Evolutionary conservation across 2,329 filamentous ascomycete species (phyloP), one percentile per base, ranked within the genome.

Genomic region (Aulographum hederae): DNA sequence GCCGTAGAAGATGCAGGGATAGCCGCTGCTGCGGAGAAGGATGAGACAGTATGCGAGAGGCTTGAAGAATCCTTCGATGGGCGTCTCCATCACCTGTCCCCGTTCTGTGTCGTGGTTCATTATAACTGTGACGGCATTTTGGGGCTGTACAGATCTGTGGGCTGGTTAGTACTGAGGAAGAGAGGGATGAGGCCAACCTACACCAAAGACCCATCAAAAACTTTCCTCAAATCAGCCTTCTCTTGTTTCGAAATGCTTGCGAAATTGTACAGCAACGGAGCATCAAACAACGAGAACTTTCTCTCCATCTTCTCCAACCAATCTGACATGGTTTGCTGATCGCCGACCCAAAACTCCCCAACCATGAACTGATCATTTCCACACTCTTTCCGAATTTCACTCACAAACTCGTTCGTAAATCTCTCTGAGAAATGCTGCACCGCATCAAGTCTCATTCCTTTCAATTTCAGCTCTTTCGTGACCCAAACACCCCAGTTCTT

Each of bases 41-140:
- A 81, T 79, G 28, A 82, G 60, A 1, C 73, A 57, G 48, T 82
- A 80, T 10, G 75, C 78, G 12, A 81, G 58, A 0, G 73, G 65
- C 48, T 79, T 79, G 57, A 82, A 78, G 53, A 67, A 73, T 17
- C 61, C 58, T 34, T 69, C 63, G 26, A 82, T 67, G 2, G 66
- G 65, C 1, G 70, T 67, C 41, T 67, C 70, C 27, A 74, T 58
- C 1, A 69, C 64, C 47, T 77, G 73, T 19, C 70, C 69, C 20
- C 65, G 57, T 50, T 72, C 55, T 0, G 75, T 80, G 46, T 81
- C 76, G 52, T 80, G 76, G 49, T 78, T 80, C 51, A 69, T 70
- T 1, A 80, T 73, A 4, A 79, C 62, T 0, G 74, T 79, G 8
- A 25, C 51, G 67, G 28, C 2, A 10, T n/a, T 12, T n/a, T n/a